Conservation (phyloP, 108 stramenopile species). For the Aurantiochytrium sp. region DNA sequence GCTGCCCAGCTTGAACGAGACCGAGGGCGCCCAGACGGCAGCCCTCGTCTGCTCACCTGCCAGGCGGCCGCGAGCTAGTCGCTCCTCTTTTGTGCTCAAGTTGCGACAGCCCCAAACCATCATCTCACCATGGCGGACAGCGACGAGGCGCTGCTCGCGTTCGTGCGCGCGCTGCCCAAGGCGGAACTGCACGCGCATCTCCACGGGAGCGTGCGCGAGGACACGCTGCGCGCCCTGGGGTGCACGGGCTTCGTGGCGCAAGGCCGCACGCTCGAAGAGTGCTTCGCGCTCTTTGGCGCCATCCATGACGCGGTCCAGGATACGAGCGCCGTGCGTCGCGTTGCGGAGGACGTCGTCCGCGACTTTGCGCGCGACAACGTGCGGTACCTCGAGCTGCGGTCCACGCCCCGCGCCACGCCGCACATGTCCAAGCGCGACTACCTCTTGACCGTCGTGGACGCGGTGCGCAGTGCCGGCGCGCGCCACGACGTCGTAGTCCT, state of each 20-base stretch:
- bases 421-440: constrained; percentile 57
- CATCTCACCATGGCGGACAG: background rate
- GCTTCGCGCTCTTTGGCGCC: constrained; percentile 74
- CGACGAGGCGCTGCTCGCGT: background rate
- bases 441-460: constrained; percentile 57
- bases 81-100: too few relatives aligned
- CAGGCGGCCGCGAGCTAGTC: too few relatives aligned
- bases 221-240: constrained; percentile 68
- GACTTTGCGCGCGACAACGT: constrained; percentile 71
- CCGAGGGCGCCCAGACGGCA: too few relatives aligned
- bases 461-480: constrained; percentile 55
- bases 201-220: constrained; percentile 77
- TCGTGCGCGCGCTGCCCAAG: constrained; percentile 53
- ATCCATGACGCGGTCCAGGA: constrained; percentile 67
- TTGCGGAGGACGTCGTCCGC: constrained; percentile 65
- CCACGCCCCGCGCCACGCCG: constrained; percentile 67
- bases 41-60: too few relatives aligned
- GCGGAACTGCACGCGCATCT: constrained; percentile 82
- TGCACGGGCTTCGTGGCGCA: constrained; percentile 45
- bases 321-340: constrained; percentile 52
- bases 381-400: constrained; percentile 73
- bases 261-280: constrained; percentile 48
- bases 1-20: too few relatives aligned
- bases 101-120: background rate
- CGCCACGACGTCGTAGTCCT: constrained; percentile 37